Evolutionary conservation across 768 basidiomycete genomes (phyloP).

Genomic region (Boletus rubropictus): DNA sequence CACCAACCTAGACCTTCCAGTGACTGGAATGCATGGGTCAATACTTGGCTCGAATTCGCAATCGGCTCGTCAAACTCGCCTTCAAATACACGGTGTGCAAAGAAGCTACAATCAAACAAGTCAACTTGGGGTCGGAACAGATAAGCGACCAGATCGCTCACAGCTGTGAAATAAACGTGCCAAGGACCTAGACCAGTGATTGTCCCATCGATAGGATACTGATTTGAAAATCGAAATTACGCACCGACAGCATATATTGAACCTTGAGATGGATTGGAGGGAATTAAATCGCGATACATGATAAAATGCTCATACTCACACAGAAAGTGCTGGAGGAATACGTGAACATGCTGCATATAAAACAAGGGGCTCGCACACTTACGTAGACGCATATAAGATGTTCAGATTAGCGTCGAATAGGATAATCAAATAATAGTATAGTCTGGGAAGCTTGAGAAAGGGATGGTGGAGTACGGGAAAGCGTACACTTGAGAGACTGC

Average conservation of each 20-base stretch:
- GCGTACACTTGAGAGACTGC: slow-evolving; percentile 27
- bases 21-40: slow-evolving; percentile 12
- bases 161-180: slow-evolving; percentile 26
- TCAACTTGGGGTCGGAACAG: background rate
- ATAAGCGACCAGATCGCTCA: slow-evolving; percentile 5
- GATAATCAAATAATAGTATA: slow-evolving; percentile 27
- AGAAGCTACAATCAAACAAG: slow-evolving; percentile 17
- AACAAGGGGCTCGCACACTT: background rate
- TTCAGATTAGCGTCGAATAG: slow-evolving; percentile 22
- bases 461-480: background rate
- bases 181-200: slow-evolving; percentile 15
- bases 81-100: slow-evolving; percentile 21
- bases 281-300: background rate
- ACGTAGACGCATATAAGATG: slow-evolving; percentile 24
- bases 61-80: slow-evolving; percentile 7
- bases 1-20: slow-evolving; percentile 13
- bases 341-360: background rate
- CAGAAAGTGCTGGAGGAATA: slow-evolving; percentile 23
- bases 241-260: slow-evolving; percentile 24
- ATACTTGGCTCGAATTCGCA: too few species aligned
- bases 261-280: slow-evolving; percentile 9
- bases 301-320: slow-evolving; percentile 17
- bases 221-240: background rate
- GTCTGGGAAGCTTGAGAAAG: slow-evolving; percentile 15
- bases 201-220: background rate